These are phyloP conservation scores for Fennellomyces sp. DNA, from an alignment of 371 early-diverging fungal species.

Conservation along the genomic window DNA sequence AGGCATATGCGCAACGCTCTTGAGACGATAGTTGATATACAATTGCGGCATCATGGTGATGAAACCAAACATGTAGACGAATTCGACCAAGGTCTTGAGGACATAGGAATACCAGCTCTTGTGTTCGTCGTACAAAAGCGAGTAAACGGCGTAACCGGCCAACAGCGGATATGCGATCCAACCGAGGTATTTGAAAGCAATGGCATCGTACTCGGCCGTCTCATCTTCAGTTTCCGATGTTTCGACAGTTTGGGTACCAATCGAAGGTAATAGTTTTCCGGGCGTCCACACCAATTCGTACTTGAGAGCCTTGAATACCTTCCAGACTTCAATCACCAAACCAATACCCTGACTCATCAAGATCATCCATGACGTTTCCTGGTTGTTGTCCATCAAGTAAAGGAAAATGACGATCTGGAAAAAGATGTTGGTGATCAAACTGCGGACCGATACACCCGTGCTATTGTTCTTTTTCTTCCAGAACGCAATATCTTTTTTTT, in stretches of 20 bases:
- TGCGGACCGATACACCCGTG: constrained; percentile 85
- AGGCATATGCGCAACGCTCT: constrained; percentile 94
- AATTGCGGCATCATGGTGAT: constrained; percentile 93
- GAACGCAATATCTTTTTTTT: constrained; percentile 77
- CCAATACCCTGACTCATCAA: constrained; percentile 80
- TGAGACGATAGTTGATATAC: constrained; percentile 92
- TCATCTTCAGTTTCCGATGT: constrained; percentile 71
- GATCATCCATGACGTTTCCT: constrained; percentile 88
- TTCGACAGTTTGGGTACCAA: constrained; percentile 28
- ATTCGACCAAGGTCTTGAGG: constrained; percentile 87
- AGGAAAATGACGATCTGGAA: constrained; percentile 88
- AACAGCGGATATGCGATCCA: constrained; percentile 83
- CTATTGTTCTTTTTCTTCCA: constrained; percentile 86
- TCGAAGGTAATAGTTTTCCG: constrained; percentile 40
- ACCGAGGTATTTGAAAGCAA: constrained; percentile 87
- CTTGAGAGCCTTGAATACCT: constrained; percentile 84
- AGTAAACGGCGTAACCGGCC: constrained; percentile 83
- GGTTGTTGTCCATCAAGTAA: constrained; percentile 87
- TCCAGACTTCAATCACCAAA: constrained; percentile 89
- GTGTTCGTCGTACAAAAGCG: constrained; percentile 82
- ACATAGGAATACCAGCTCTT: constrained; percentile 94
- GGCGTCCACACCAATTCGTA: constrained; percentile 54
- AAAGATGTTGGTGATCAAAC: constrained; percentile 81
- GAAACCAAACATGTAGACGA: constrained; percentile 86
- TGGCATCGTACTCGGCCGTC: constrained; percentile 87